Conservation (phyloP, 1,284 basidiomycete genomes). For the Cryptococcus sp. region DNA sequence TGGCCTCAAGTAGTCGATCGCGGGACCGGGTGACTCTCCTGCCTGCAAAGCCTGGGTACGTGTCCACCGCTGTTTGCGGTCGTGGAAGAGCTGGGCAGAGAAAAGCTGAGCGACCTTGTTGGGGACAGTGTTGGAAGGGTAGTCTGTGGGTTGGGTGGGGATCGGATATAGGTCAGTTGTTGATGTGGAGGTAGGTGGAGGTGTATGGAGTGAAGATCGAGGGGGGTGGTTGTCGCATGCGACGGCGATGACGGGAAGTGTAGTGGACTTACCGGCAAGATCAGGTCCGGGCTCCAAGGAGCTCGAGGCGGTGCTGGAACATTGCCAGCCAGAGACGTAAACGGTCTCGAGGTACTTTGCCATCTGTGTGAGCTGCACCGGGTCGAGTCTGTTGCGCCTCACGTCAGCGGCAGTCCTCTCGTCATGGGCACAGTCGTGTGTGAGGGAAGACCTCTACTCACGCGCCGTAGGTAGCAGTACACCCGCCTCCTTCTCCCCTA, state of each 20-base stretch:
- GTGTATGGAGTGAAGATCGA: too few relatives aligned
- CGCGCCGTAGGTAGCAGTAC: conserved; percentile 77
- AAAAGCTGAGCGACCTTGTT: conserved; percentile 63
- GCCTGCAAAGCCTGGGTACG: conserved; percentile 46
- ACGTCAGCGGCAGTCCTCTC: not conserved
- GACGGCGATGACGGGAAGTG: conserved; percentile 8
- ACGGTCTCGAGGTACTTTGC: conserved; percentile 89
- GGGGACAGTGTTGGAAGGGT: conserved; percentile 62
- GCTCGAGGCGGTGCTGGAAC: conserved; percentile 78
- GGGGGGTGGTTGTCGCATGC: too few relatives aligned
- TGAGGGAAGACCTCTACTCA: conserved; percentile 56
- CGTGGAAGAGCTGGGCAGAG: conserved; percentile 62
- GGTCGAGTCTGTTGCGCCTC: conserved; percentile 68
- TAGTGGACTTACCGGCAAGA: conserved; percentile 64
- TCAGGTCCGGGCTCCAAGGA: conserved; percentile 98
- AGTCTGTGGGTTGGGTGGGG: conserved; percentile 47
- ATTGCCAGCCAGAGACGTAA: conserved; percentile 96
- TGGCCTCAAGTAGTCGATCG: conserved; percentile 82
- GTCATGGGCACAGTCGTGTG: not conserved
- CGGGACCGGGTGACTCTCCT: conserved; percentile 56
- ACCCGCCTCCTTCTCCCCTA: conserved; percentile 49
- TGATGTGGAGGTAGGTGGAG: not conserved
- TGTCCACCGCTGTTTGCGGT: conserved; percentile 64
- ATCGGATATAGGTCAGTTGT: not conserved
- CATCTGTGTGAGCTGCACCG: conserved; percentile 94